A percentile compares a stretch with the other conserved stretches of the same genome.
These are phyloP conservation scores for Starmerella sirachaensis DNA, from an alignment of 805 yeast species.

Conservation along the genomic window DNA sequence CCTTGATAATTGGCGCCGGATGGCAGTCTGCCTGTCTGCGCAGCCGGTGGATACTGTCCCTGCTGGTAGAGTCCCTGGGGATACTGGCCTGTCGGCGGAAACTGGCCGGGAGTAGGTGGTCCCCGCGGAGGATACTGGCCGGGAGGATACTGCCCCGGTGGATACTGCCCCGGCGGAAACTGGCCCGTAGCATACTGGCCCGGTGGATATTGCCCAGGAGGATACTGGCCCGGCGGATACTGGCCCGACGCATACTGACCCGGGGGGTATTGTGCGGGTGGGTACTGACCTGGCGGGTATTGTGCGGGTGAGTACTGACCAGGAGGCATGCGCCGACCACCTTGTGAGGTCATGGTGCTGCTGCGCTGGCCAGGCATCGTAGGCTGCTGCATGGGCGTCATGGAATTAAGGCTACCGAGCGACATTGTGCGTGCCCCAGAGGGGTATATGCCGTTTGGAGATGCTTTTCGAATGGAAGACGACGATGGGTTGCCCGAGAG, in stretches of 20 bases:
- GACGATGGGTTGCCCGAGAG: constrained; percentile 14
- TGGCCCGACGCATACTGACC: background rate
- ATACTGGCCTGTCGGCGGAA: too few species aligned
- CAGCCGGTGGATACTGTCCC: too few species aligned
- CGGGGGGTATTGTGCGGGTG: constrained; percentile 1
- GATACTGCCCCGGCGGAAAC: background rate
- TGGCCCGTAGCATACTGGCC: too few species aligned
- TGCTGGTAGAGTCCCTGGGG: too few species aligned
- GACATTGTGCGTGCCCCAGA: constrained; percentile 17
- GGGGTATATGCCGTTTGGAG: background rate
- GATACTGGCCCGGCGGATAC: background rate
- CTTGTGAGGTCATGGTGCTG: constrained; percentile 6
- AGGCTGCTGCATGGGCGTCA: too few species aligned
- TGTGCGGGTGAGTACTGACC: too few species aligned
- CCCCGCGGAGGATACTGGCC: too few species aligned
- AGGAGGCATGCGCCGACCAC: too few species aligned
- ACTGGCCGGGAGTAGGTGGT: too few species aligned
- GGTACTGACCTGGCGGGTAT: too few species aligned
- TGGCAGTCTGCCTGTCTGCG: too few species aligned
- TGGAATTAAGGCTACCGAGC: constrained; percentile 7
- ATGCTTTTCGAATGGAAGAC: background rate
- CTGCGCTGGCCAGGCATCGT: background rate
- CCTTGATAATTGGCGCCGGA: too few species aligned
- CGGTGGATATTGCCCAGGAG: background rate
- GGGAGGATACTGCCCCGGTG: background rate